Evolutionary conservation across 805 yeast genomes (phyloP), one percentile per base, ranked within the genome.

Genomic region (Lachancea dasiensis): DNA sequence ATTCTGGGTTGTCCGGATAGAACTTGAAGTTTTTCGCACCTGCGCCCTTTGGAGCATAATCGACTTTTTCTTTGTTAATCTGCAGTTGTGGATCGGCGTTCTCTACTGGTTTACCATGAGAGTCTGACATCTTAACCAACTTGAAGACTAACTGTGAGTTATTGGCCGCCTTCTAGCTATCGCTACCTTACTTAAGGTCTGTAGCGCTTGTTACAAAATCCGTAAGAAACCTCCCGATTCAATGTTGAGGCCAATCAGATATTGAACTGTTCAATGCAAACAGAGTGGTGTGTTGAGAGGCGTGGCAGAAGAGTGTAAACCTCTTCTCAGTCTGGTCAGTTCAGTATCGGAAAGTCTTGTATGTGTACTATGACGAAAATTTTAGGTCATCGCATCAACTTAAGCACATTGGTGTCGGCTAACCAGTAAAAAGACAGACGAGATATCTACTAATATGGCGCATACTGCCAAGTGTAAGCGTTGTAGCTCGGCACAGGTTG

Each of bases 1-100:
- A 75, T 6, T 82, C 78, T 17, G 97, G 97, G 38, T 79, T 77
- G 48, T 92, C 98, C 0, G 97, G 97, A 52, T 83, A 60, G 34
- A 54, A 61, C 27, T 52, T 49, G 42, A 44, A 60, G 7, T 50
- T 37, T 7, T 40, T 35, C 9, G 54, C 45, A 16, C 48, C 46
- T 8, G 39, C 29, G 8, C 44, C 41, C 23, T 49, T 41, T 2
- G 55, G 53, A 2, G 55, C 49, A 33, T 44, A 54, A 35, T 54
- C 50, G 15, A 54, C 45, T 17, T 51, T 47, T 4, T 34, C 20
- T 22, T 37, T 44, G 20, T 50, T 48, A 14, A 25, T 13, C 21
- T 38, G 40, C 11, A 39, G 26, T n/a, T 32, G 40, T 7, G 45
- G 42, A 31, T 41, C 44, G 5, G 32, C 36, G 20, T 36, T 35